These are phyloP conservation scores for Fusarium robinianum DNA, from an alignment of 2,329 filamentous ascomycete species.

Conservation along the genomic window DNA sequence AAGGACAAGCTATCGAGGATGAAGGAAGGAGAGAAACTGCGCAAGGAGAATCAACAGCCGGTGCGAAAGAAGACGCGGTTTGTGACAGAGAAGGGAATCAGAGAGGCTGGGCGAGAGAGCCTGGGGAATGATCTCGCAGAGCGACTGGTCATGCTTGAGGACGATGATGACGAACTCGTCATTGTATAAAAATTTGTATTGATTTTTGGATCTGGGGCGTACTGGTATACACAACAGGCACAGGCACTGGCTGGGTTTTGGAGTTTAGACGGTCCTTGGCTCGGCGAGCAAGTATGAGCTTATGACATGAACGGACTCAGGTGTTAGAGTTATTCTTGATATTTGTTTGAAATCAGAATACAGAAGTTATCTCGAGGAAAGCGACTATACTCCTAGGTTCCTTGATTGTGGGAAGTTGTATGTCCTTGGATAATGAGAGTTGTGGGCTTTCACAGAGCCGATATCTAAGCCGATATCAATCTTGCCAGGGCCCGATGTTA, in stretches of 20 bases:
- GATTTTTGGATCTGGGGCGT: conserved; percentile 20
- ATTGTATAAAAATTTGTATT: conserved; percentile 46
- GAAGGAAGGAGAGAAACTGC: conserved; percentile 62
- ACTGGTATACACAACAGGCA: conserved; percentile 29
- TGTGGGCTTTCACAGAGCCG: no score
- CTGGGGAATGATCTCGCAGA: conserved; percentile 57
- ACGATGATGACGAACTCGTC: conserved; percentile 58
- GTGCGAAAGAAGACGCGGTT: conserved; percentile 78
- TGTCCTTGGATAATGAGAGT: neutral
- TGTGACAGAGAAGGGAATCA: conserved; percentile 75
- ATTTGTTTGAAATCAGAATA: conserved; percentile 20
- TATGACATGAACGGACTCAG: conserved; percentile 30
- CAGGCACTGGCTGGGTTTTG: conserved; percentile 16
- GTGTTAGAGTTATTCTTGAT: conserved; percentile 24
- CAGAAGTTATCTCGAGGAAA: neutral
- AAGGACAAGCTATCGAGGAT: conserved; percentile 62
- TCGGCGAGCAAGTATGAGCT: conserved; percentile 22
- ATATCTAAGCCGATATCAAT: neutral
- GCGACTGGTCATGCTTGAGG: conserved; percentile 44
- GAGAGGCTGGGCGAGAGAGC: conserved; percentile 76
- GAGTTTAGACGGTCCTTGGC: conserved; percentile 26
- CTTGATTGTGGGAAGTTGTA: neutral
- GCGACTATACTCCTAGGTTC: neutral
- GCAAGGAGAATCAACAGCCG: conserved; percentile 45
- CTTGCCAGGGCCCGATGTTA: no score